Percentiles rank a stretch among this genome's conserved stretches.
Evolutionary conservation across 139 green algal species (phyloP).

Genomic region (Volvox reticuliferus): DNA sequence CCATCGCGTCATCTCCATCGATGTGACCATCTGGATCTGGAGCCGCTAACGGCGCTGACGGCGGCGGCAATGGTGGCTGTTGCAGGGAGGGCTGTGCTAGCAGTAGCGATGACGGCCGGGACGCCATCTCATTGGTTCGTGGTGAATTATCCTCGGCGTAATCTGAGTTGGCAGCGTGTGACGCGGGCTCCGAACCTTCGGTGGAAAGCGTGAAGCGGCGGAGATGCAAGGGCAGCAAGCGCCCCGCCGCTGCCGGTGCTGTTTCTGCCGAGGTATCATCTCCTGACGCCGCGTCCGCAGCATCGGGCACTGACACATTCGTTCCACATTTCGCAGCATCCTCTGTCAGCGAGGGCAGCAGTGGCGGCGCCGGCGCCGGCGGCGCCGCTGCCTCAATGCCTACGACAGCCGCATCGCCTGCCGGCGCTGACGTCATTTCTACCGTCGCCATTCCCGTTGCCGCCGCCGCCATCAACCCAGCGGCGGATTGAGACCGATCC

Average conservation of each 20-base stretch:
- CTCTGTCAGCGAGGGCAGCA: background rate
- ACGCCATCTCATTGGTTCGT: background rate
- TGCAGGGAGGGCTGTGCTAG: no score
- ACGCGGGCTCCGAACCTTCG: background rate
- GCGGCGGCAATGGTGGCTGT: background rate
- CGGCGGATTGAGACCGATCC: background rate
- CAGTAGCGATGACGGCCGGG: no score
- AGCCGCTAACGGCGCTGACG: background rate
- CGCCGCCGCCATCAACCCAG: background rate
- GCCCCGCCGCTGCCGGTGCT: background rate
- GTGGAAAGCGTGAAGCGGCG: background rate
- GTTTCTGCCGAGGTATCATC: no score
- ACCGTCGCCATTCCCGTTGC: background rate
- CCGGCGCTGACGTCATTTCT: background rate
- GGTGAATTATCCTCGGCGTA: background rate
- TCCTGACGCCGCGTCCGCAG: background rate
- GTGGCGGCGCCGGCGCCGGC: background rate
- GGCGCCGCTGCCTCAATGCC: background rate
- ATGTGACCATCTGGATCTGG: background rate
- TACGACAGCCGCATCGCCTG: background rate
- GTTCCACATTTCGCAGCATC: background rate
- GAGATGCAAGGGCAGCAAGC: background rate
- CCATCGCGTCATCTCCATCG: background rate
- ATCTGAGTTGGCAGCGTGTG: background rate
- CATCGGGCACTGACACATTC: background rate